A percentile compares a stretch with the other conserved stretches of the same genome.
Conservation (phyloP, 352 stramenopile genomes). For the Globisporangium parvum region DNA sequence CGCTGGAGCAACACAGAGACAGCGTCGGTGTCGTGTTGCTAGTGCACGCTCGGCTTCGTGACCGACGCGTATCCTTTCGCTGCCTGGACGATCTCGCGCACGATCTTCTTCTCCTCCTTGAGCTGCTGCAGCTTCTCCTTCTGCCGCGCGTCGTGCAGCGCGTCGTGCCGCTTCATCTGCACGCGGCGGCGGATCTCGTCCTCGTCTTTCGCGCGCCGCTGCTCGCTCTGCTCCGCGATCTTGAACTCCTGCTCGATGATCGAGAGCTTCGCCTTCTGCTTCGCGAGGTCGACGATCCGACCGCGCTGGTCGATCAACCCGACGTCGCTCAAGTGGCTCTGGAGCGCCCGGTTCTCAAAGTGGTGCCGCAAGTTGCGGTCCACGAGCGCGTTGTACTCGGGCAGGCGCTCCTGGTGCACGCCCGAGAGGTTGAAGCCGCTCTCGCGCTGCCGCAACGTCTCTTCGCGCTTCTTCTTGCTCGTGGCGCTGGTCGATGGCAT, state of each 20-base stretch:
- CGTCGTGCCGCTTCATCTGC: slow-evolving; percentile 84
- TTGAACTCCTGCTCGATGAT: slow-evolving; percentile 93
- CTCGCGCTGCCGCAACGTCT: slow-evolving; percentile 45
- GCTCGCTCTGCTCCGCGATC: slow-evolving; percentile 75
- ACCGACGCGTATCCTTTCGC: slow-evolving; percentile 51
- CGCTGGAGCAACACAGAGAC: slow-evolving; percentile 9
- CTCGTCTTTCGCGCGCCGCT: slow-evolving; percentile 71
- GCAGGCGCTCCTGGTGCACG: slow-evolving; percentile 62
- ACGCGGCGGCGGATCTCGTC: slow-evolving; percentile 83
- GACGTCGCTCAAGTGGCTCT: slow-evolving; percentile 73
- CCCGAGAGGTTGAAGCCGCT: slow-evolving; percentile 52
- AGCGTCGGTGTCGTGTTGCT: slow-evolving; percentile 2
- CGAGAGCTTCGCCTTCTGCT: slow-evolving; percentile 85
- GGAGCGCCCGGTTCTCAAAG: slow-evolving; percentile 76
- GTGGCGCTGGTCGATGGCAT: slow-evolving; percentile 6
- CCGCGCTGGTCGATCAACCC: slow-evolving; percentile 84
- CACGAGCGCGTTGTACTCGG: slow-evolving; percentile 84
- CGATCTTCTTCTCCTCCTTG: slow-evolving; percentile 87
- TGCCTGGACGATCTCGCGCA: slow-evolving; percentile 80
- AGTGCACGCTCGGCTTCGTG: slow-evolving; percentile 18
- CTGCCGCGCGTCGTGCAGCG: slow-evolving; percentile 72
- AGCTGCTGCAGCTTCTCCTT: slow-evolving; percentile 81
- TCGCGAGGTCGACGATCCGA: slow-evolving; percentile 86
- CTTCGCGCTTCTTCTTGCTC: slow-evolving; percentile 36
- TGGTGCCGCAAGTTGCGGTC: slow-evolving; percentile 88